Evolutionary conservation across 768 basidiomycete species (phyloP).

Genomic region (Trichaptum fuscoviolaceum): DNA sequence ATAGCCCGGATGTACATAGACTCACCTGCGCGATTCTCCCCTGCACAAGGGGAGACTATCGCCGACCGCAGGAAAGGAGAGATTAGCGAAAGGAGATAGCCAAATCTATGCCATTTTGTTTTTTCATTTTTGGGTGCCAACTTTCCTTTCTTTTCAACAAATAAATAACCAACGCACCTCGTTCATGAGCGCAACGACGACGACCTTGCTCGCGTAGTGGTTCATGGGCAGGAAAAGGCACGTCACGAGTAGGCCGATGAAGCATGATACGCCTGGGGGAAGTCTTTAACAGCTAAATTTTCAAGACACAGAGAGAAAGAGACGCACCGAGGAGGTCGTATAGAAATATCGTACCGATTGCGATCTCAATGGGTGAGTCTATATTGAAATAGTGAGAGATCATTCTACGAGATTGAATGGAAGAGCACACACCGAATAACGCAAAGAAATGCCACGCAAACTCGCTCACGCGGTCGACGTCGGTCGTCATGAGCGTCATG

Average conservation of each 20-base stretch:
- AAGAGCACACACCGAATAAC: constrained; percentile 49
- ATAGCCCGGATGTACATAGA: too few species aligned
- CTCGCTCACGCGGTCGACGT: constrained; percentile 86
- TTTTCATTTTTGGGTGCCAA: too few species aligned
- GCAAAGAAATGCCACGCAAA: constrained; percentile 77
- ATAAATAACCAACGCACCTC: too few species aligned
- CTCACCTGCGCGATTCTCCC: too few species aligned
- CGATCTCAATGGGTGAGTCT: constrained; percentile 78
- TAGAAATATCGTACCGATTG: constrained; percentile 68
- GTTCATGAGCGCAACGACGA: constrained; percentile 80
- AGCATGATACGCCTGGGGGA: constrained; percentile 65
- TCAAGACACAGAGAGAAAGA: neutral
- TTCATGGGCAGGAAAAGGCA: constrained; percentile 72
- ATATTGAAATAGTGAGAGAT: neutral
- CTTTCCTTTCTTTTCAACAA: too few species aligned
- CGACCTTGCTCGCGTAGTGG: constrained; percentile 76
- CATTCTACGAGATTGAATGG: neutral
- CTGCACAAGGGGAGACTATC: too few species aligned
- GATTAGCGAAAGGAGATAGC: too few species aligned
- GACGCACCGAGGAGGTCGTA: constrained; percentile 67
- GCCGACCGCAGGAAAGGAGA: too few species aligned
- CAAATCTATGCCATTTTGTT: too few species aligned
- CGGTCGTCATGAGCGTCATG: constrained; percentile 95
- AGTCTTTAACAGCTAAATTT: neutral
- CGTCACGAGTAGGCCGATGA: constrained; percentile 73